Conservation (phyloP, 2,329 filamentous ascomycete species). For the Fusarium sacchari region DNA sequence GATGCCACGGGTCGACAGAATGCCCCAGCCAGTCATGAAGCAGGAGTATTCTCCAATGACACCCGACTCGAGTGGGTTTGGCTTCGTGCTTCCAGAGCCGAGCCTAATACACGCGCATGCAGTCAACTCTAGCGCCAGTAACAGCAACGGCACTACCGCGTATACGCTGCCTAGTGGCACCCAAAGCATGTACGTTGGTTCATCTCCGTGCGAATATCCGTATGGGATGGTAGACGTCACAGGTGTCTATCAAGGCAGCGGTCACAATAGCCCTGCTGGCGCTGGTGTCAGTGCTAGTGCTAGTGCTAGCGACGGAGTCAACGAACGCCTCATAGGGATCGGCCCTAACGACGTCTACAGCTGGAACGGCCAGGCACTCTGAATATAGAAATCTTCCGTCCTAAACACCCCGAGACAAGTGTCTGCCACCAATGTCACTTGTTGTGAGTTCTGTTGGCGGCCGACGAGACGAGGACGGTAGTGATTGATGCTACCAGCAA, state of each 20-base stretch:
- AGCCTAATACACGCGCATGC: slow-evolving; percentile 29
- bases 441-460: slow-evolving; percentile 15
- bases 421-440: slow-evolving; percentile 18
- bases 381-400: slow-evolving; percentile 14
- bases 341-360: slow-evolving; percentile 23
- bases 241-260: slow-evolving; percentile 39
- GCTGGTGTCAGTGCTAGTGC: background rate
- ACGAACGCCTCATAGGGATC: slow-evolving; percentile 35
- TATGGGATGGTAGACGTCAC: slow-evolving; percentile 43
- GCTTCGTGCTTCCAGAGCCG: slow-evolving; percentile 36
- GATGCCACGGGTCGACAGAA: slow-evolving; percentile 36
- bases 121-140: slow-evolving; percentile 14
- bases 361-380: slow-evolving; percentile 35
- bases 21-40: slow-evolving; percentile 32
- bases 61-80: slow-evolving; percentile 32
- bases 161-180: slow-evolving; percentile 34
- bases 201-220: slow-evolving; percentile 39
- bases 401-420: background rate
- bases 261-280: slow-evolving; percentile 6
- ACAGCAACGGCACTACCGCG: slow-evolving; percentile 19
- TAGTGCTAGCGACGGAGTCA: slow-evolving; percentile 29
- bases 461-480: background rate
- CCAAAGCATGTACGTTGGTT: slow-evolving; percentile 31
- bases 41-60: slow-evolving; percentile 40
- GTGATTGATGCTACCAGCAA: background rate